Evolutionary conservation across 2,329 filamentous ascomycete genomes (phyloP).

Genomic region (Fusarium domesticum): DNA sequence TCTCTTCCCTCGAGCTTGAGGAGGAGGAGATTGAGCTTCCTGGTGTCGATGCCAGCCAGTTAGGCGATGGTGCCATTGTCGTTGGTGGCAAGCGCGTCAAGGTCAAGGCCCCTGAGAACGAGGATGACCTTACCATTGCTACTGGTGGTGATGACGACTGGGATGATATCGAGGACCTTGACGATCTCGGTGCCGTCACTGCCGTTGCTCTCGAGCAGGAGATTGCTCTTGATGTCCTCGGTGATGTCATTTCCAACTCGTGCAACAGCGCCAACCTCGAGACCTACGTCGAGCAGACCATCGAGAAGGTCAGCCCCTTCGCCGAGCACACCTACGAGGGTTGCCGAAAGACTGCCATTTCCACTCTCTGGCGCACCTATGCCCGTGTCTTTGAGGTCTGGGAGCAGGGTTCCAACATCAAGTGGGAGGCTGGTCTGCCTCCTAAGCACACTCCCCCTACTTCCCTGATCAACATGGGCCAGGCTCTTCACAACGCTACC

Average conservation of each 20-base stretch:
- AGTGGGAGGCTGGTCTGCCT: constrained; percentile 88
- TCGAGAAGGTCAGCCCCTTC: constrained; percentile 76
- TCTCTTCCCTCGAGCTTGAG: constrained; percentile 81
- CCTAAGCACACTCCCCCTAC: constrained; percentile 73
- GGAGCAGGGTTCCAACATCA: constrained; percentile 69
- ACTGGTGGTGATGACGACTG: constrained; percentile 52
- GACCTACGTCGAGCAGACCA: constrained; percentile 83
- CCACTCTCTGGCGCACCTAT: constrained; percentile 90
- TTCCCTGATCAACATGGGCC: constrained; percentile 80
- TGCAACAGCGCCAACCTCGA: constrained; percentile 69
- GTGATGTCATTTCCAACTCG: constrained; percentile 85
- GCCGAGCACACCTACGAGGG: constrained; percentile 90
- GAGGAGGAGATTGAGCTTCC: constrained; percentile 84
- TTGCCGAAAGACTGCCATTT: constrained; percentile 85
- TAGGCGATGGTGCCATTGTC: constrained; percentile 73
- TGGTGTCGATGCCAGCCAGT: constrained; percentile 51
- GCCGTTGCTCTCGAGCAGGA: constrained; percentile 95
- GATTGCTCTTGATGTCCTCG: constrained; percentile 91
- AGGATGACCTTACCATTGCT: constrained; percentile 53
- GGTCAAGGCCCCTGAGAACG: constrained; percentile 58
- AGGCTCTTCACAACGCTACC: constrained; percentile 81
- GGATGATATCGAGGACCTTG: constrained; percentile 72
- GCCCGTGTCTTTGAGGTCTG: constrained; percentile 86
- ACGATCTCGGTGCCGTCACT: constrained; percentile 80
- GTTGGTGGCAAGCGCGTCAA: constrained; percentile 84